Evolutionary conservation across 345 rosid species (phyloP), one percentile per base, ranked within the genome.

Genomic region (Laguncularia racemosa): DNA sequence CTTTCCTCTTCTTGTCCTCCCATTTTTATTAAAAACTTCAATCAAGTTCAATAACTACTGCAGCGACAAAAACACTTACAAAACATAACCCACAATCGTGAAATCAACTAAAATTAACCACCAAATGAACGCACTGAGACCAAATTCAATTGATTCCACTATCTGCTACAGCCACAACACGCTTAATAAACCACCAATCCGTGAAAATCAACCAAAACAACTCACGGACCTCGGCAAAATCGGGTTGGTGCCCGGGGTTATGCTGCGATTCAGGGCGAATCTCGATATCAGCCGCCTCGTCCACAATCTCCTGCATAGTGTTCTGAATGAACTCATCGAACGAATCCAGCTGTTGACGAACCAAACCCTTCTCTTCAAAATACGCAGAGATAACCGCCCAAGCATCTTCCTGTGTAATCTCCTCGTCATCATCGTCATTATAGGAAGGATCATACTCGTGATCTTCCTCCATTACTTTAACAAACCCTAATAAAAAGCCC

Each of bases 251-350:
- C 3, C 99, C 89, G 23, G 99, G 99, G 69, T 89, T 89, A 56
- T 93, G 96, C 80, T 93, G 99, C 7, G 97, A 89, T 71, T 93
- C 96, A 13, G 99, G 99, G 1, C 97, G 88, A 77, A 93, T 93
- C 82, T 89, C 95, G 33, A 93, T 89, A 60, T 85, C 95, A 2
- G 96, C 82, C 0, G 97, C 89, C 58, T 93, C 92, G 46, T 90
- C 96, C 5, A 93, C 92, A 13, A 89, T 93, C 67, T 93, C 99
- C 68, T 89, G 97, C 97, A 93, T 93, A 4, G 97, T 93, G 46
- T 93, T 93, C 72, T 93, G 97, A 43, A 93, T 93, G 54, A 93
- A 93, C 76, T 93, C 96, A 18, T 93, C 96, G 76, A 93, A 93
- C 0, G 96, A 87, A 57, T 93, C 95, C 54, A 93, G 89, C 78